Percentiles rank a stretch among this genome's conserved stretches.
Conservation (phyloP, 441 rosid species). For the Codiaeum variegatum region DNA sequence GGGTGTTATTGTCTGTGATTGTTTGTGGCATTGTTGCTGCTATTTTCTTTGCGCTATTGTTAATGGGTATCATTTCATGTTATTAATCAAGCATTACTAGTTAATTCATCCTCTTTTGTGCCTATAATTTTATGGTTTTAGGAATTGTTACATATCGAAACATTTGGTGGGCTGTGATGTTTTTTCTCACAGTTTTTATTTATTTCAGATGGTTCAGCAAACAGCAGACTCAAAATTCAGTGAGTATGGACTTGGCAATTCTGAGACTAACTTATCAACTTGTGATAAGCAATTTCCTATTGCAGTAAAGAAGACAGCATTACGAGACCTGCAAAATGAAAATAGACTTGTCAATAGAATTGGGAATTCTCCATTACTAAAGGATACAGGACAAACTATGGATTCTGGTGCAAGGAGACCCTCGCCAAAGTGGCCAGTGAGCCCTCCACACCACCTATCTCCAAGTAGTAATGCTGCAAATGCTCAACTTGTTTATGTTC, state of each 20-base stretch:
- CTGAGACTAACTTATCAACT: slow-evolving; percentile 35
- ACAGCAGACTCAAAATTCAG: slow-evolving; percentile 40
- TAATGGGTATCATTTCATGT: too few species aligned
- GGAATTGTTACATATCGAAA: background rate
- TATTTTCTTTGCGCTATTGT: background rate
- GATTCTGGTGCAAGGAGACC: slow-evolving; percentile 53
- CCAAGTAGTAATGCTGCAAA: slow-evolving; percentile 38
- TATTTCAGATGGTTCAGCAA: slow-evolving; percentile 51
- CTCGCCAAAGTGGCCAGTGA: slow-evolving; percentile 35
- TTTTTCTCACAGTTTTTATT: background rate
- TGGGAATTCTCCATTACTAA: slow-evolving; percentile 35
- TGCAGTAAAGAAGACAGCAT: slow-evolving; percentile 48
- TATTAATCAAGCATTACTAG: too few species aligned
- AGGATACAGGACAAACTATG: slow-evolving; percentile 31
- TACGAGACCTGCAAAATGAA: slow-evolving; percentile 61
- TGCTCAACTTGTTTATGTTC: slow-evolving; percentile 74
- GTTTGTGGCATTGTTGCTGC: background rate
- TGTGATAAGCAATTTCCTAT: slow-evolving; percentile 36
- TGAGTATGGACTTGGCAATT: slow-evolving; percentile 34
- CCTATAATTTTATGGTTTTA: background rate
- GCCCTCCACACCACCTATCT: slow-evolving; percentile 35
- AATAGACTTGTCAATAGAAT: slow-evolving; percentile 40
- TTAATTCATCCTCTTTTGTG: background rate
- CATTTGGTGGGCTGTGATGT: too few species aligned
- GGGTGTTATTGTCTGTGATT: background rate